phyloP scores from a whole-genome alignment of 1,139 yeast species.

The Barnettozyma hawaiiensis region DNA sequence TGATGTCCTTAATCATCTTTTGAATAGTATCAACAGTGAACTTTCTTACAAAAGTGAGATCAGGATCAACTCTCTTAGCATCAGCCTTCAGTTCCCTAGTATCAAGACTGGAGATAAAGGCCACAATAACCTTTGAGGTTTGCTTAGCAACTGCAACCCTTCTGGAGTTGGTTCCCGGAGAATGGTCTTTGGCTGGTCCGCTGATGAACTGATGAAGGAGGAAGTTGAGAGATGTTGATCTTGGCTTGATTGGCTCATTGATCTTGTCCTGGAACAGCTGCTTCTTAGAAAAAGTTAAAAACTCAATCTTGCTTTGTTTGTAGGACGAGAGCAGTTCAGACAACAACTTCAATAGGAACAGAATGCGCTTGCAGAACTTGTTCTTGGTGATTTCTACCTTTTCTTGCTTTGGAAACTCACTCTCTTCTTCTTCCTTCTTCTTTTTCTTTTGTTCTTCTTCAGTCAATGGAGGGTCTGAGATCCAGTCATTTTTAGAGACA shows the following conservation, averaged over 20 bases:
- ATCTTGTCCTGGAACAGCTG: slow-evolving; percentile 29
- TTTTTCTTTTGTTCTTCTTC: slow-evolving; percentile 24
- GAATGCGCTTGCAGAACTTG: slow-evolving; percentile 54
- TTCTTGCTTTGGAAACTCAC: slow-evolving; percentile 27
- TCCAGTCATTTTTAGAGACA: slow-evolving; percentile 47
- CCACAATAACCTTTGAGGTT: slow-evolving; percentile 43
- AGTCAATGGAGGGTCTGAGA: slow-evolving; percentile 31
- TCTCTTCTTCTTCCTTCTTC: slow-evolving; percentile 26
- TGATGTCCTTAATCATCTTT: slow-evolving; percentile 53
- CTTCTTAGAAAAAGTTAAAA: slow-evolving; percentile 69
- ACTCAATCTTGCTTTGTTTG: slow-evolving; percentile 75
- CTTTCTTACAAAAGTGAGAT: slow-evolving; percentile 65
- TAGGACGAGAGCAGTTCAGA: slow-evolving; percentile 75
- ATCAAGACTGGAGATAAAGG: slow-evolving; percentile 54
- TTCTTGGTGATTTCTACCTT: slow-evolving; percentile 35
- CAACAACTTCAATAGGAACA: slow-evolving; percentile 61
- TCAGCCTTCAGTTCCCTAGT: slow-evolving; percentile 37
- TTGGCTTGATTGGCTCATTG: slow-evolving; percentile 45
- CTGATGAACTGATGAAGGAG: slow-evolving; percentile 53
- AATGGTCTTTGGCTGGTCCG: slow-evolving; percentile 27
- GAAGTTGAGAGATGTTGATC: slow-evolving; percentile 72
- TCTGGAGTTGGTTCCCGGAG: slow-evolving; percentile 27
- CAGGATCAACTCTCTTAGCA: slow-evolving; percentile 54
- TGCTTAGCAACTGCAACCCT: slow-evolving; percentile 32
- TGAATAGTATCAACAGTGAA: slow-evolving; percentile 68